Evolutionary conservation across 208 protist species (phyloP).

Genomic region (Acanthamoeba triangularis): DNA sequence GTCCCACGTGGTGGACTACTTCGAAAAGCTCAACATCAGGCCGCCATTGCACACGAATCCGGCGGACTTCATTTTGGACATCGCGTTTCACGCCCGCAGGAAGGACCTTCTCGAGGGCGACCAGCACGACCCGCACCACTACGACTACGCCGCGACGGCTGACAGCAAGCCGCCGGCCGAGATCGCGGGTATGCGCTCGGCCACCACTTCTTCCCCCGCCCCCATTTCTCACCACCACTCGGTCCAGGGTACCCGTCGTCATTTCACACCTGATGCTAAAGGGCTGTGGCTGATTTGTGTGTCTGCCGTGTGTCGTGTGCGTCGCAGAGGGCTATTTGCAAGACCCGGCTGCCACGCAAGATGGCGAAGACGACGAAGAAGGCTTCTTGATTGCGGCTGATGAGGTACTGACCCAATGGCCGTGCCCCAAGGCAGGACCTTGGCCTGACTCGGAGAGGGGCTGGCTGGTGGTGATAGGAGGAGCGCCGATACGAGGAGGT

Average conservation of each 20-base stretch:
- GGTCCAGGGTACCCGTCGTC: neutral
- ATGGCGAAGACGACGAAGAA: neutral
- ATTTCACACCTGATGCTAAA: neutral
- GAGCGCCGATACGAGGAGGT: slow-evolving; percentile 5
- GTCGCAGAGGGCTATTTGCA: neutral
- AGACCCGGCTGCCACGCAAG: neutral
- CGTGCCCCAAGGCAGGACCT: neutral
- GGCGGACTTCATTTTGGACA: slow-evolving; percentile 73
- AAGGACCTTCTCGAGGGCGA: neutral
- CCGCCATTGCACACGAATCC: slow-evolving; percentile 55
- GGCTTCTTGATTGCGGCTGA: neutral
- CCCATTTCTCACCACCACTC: neutral
- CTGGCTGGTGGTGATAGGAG: neutral
- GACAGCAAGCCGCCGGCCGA: neutral
- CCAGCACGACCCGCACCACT: slow-evolving; percentile 24
- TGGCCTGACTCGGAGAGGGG: too few relatives aligned
- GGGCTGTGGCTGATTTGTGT: neutral
- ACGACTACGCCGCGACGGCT: neutral
- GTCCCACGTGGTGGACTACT: slow-evolving; percentile 59
- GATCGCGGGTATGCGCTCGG: neutral
- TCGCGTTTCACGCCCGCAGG: slow-evolving; percentile 45
- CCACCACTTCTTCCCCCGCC: neutral
- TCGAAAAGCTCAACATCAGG: slow-evolving; percentile 16
- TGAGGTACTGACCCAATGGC: neutral
- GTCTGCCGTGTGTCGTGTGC: neutral